A percentile compares a stretch with the other conserved stretches of the same genome.
Evolutionary conservation across 257 asterid species (phyloP).

Genomic region (Nicotiana paniculata): DNA sequence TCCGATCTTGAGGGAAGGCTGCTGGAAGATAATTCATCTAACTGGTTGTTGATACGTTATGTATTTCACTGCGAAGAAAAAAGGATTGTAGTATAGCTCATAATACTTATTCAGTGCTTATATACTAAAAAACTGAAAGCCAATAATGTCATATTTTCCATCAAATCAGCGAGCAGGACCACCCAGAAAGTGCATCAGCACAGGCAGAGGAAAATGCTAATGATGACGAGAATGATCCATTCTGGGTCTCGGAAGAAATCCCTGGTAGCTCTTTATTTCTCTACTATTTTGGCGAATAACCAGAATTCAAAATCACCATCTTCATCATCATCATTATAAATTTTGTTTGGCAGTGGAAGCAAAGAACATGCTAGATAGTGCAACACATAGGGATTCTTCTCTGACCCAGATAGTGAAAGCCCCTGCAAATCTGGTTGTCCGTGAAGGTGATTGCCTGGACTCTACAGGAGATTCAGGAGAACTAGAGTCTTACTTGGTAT

Average conservation of each 20-base stretch:
- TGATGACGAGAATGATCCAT: constrained; percentile 43
- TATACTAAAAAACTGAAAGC: background rate
- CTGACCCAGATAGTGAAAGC: constrained; percentile 47
- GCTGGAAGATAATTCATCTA: background rate
- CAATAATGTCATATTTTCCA: background rate
- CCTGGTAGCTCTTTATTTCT: constrained; percentile 41
- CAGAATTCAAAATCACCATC: background rate
- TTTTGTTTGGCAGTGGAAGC: constrained; percentile 51
- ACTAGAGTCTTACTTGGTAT: constrained; percentile 86
- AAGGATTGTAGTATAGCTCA: background rate
- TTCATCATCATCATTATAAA: background rate
- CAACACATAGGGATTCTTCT: constrained; percentile 29
- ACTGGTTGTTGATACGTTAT: background rate
- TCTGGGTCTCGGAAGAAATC: constrained; percentile 76
- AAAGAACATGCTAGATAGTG: constrained; percentile 48
- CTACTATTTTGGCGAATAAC: constrained; percentile 6
- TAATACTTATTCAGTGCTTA: background rate
- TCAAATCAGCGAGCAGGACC: constrained; percentile 51
- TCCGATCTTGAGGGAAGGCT: background rate
- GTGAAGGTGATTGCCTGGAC: constrained; percentile 92
- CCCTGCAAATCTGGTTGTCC: constrained; percentile 86
- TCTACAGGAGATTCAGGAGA: constrained; percentile 66
- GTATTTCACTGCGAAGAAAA: background rate
- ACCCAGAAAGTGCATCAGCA: constrained; percentile 31
- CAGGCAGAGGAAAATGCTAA: constrained; percentile 29